These are phyloP conservation scores for Chimonanthus salicifolius DNA, from an alignment of 164 flowering plant species.

Conservation along the genomic window DNA sequence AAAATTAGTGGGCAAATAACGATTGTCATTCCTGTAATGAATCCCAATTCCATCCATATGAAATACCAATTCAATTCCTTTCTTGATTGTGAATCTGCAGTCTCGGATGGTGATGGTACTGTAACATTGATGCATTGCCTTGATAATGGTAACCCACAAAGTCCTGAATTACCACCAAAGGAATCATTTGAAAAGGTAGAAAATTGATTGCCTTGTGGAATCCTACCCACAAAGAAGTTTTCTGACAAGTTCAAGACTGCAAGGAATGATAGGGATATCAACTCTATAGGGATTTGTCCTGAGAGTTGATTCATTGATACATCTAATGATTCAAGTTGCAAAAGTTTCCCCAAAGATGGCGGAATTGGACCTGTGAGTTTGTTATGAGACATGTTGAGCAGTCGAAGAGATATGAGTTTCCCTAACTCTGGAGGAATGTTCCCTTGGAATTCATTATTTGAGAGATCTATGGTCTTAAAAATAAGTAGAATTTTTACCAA, in stretches of 20 bases:
- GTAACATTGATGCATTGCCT: background rate
- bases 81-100: background rate
- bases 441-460: background rate
- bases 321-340: background rate
- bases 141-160: background rate
- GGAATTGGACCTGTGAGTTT: background rate
- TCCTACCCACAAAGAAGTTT: background rate
- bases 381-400: background rate
- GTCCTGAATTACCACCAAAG: background rate
- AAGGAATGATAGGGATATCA: background rate
- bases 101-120: background rate
- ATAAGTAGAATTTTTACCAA: background rate
- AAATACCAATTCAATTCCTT: background rate
- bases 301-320: background rate
- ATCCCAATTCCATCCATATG: background rate
- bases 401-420: background rate
- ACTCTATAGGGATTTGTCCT: background rate
- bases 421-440: background rate
- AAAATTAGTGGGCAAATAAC: background rate
- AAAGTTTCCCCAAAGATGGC: background rate
- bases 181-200: background rate
- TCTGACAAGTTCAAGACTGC: background rate
- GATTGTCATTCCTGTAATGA: background rate
- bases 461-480: background rate
- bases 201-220: background rate